A percentile compares a stretch with the other conserved stretches of the same genome.
Conservation (phyloP, 1,284 basidiomycete species). For the Ceraceosorus guamensis region DNA sequence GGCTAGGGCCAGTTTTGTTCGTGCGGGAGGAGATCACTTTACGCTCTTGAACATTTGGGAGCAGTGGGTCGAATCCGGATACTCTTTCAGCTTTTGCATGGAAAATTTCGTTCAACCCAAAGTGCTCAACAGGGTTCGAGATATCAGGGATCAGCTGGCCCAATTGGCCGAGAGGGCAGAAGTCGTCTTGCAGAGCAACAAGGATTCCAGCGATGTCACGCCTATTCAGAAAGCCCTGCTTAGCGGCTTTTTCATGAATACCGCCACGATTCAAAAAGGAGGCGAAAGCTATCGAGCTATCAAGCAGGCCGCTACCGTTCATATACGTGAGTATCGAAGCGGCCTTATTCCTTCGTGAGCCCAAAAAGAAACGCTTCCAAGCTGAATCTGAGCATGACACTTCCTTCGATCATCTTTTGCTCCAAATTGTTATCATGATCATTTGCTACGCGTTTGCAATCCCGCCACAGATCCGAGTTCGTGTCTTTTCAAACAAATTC, state of each 20-base stretch:
- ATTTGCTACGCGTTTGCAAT: too few relatives aligned
- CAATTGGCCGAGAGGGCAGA: conserved; percentile 93
- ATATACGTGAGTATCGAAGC: conserved; percentile 63
- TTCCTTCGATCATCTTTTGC: too few relatives aligned
- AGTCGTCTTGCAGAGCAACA: conserved; percentile 68
- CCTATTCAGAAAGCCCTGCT: conserved; percentile 91
- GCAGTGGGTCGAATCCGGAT: conserved; percentile 95
- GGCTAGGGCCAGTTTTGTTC: conserved; percentile 90
- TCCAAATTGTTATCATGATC: too few relatives aligned
- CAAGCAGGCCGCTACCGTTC: conserved; percentile 82
- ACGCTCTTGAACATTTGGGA: conserved; percentile 95
- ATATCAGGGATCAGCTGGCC: conserved; percentile 89
- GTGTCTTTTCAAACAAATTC: conserved; percentile 86
- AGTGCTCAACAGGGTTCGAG: conserved; percentile 82
- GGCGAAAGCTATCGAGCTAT: conserved; percentile 66
- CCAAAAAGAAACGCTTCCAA: too few relatives aligned
- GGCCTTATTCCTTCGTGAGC: too few relatives aligned
- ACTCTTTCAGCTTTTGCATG: conserved; percentile 54
- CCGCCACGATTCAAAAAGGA: conserved; percentile 49
- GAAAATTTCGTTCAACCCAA: conserved; percentile 96
- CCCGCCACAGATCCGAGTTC: conserved; percentile 75
- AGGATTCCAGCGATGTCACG: conserved; percentile 81
- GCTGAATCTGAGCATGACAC: too few relatives aligned
- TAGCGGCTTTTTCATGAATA: conserved; percentile 93
- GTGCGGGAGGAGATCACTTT: conserved; percentile 94